phyloP scores from a whole-genome alignment of 805 yeast species.

The Ogataea chonburiensis region DNA sequence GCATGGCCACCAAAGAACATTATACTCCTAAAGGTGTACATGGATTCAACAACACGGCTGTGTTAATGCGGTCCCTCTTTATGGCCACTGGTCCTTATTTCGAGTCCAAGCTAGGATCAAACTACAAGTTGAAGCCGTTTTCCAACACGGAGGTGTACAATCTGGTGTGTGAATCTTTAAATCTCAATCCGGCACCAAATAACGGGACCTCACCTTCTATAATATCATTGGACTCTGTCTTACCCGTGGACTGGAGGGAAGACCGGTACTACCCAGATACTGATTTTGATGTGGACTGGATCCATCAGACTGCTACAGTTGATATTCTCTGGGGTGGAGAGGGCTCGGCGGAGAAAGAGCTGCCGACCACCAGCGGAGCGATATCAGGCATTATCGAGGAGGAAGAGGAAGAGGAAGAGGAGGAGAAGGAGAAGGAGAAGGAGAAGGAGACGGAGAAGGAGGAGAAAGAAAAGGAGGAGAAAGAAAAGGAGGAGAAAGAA shows the following conservation, averaged over 20 bases:
- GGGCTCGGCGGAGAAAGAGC: slow-evolving; percentile 1
- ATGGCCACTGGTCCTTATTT: slow-evolving; percentile 82
- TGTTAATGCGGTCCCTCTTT: slow-evolving; percentile 81
- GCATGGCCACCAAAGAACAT: slow-evolving; percentile 48
- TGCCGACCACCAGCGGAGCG: not conserved
- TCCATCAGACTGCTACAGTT: slow-evolving; percentile 50
- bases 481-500: slow-evolving; percentile 18
- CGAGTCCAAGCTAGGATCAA: slow-evolving; percentile 32
- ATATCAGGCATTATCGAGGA: slow-evolving; percentile 1
- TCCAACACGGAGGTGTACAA: slow-evolving; percentile 71
- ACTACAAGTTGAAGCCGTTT: slow-evolving; percentile 55
- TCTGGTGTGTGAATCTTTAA: slow-evolving; percentile 65
- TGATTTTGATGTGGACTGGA: slow-evolving; percentile 41
- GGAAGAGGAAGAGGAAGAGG: slow-evolving; percentile 11
- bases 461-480: slow-evolving; percentile 19
- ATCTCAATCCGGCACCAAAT: slow-evolving; percentile 51
- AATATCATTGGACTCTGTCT: slow-evolving; percentile 27
- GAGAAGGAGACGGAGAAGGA: slow-evolving; percentile 6
- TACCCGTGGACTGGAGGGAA: slow-evolving; percentile 50
- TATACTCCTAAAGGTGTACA: slow-evolving; percentile 76
- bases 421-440: slow-evolving; percentile 17
- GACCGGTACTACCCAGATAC: slow-evolving; percentile 48
- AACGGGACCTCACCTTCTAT: slow-evolving; percentile 49
- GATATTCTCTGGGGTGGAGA: slow-evolving; percentile 38
- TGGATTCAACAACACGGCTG: slow-evolving; percentile 77